Evolutionary conservation across 768 basidiomycete genomes (phyloP), one percentile per base, ranked within the genome.

Genomic region (Tulasnella sp.): DNA sequence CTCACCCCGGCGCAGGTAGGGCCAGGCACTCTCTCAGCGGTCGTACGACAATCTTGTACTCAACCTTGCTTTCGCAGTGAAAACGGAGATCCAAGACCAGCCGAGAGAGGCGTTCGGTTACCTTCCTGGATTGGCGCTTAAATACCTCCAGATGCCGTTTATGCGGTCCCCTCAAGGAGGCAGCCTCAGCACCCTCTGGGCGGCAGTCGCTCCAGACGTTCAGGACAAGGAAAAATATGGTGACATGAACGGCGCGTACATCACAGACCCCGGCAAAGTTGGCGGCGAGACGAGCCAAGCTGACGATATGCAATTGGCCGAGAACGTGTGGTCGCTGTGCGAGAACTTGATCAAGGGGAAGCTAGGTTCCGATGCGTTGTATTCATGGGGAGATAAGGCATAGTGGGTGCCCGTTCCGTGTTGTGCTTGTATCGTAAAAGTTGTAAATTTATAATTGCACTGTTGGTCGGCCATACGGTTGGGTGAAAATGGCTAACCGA

Each of bases 21-120:
- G 27, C 7, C 31, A 3, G 2, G 18, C 62, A 27, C 14, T 0
- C 10, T 68, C 31, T 34, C 27, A 21, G 2, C 18, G 9, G 9
- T 27, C 10, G 62, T 34, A 9, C 16, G 34, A 27, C 31, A 6
- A 36, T 16, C 27, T 31, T 18, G 21, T 36, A 27, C 34, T 68
- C 62, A 68, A 27, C 34, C 2, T 9, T 1, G 39, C 39, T 18
- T 31, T 34, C n/a, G 2, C 19, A 68, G 85, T 85, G 75, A 83
- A 84, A 81, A 85, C 85, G 75, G 83, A 83, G 39, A 84, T 85
- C 82, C 84, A 85, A 75, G 80, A 84, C 3, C 83, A 84, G 78
- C 82, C 82, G 81, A 80, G 74, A 79, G 71, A 75, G n/a, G 79
- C 79, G 21, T 80, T 75, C 75, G 79, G 79, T 8, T 44, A 74